Evolutionary conservation across 768 basidiomycete species (phyloP).

Genomic region (Lanmaoa pseudosensibilis): DNA sequence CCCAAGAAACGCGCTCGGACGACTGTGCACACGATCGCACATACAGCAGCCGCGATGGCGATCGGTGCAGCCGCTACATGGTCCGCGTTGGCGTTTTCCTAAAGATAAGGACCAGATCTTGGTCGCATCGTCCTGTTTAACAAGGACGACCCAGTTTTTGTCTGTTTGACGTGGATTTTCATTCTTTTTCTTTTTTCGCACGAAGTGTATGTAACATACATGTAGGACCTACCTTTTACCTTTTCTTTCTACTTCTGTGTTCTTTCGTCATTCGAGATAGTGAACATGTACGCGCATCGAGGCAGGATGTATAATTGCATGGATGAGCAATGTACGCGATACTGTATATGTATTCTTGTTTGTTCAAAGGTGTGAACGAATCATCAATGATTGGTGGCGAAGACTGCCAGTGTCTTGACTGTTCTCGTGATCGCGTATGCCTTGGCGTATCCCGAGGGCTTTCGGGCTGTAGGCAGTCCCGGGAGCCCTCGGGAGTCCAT

Average conservation of each 20-base stretch:
- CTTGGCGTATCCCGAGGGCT: too few relatives aligned
- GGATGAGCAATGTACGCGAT: constrained; percentile 4
- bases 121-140: not conserved
- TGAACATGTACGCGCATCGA: not conserved
- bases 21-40: constrained; percentile 41
- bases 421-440: too few relatives aligned
- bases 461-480: too few relatives aligned
- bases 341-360: constrained; percentile 7
- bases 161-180: not conserved
- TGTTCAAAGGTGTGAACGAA: not conserved
- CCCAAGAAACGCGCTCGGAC: constrained; percentile 48
- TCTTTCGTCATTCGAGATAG: not conserved
- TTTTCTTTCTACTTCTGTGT: not conserved
- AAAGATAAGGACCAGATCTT: constrained; percentile 13
- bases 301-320: constrained; percentile 5
- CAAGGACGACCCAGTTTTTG: not conserved
- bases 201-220: constrained; percentile 6
- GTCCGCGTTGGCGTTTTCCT: constrained; percentile 70
- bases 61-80: constrained; percentile 72
- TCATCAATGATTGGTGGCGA: too few relatives aligned
- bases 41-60: constrained; percentile 61
- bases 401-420: too few relatives aligned
- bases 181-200: not conserved
- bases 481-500: too few relatives aligned
- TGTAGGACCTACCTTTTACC: not conserved